Evolutionary conservation across 768 basidiomycete genomes (phyloP).

Genomic region (Pluteus cervinus): DNA sequence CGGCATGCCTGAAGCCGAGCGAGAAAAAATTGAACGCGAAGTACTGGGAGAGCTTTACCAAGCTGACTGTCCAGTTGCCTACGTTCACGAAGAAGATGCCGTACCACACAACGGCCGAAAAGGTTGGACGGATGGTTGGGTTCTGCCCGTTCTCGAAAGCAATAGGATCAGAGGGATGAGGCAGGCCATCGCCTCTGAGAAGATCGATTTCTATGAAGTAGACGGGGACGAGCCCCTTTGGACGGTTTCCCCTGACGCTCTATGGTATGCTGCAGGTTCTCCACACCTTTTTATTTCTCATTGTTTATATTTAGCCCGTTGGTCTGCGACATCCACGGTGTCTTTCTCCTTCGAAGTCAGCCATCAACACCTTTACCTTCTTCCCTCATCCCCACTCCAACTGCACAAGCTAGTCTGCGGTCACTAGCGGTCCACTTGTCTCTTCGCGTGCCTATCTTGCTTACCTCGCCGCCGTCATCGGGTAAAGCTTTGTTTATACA

Average conservation of each 20-base stretch:
- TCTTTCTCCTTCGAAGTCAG: constrained; percentile 54
- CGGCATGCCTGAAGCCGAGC: constrained; percentile 73
- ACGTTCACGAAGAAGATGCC: constrained; percentile 42
- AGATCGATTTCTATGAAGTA: too few relatives aligned
- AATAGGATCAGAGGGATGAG: constrained; percentile 51
- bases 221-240: too few relatives aligned
- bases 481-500: constrained; percentile 81
- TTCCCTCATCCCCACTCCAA: constrained; percentile 56
- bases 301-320: constrained; percentile 37
- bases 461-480: constrained; percentile 82
- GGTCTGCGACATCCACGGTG: constrained; percentile 56
- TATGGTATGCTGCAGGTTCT: constrained; percentile 40
- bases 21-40: constrained; percentile 56
- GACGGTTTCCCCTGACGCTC: too few relatives aligned
- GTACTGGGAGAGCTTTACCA: constrained; percentile 54
- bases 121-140: constrained; percentile 78
- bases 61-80: constrained; percentile 59
- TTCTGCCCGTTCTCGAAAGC: constrained; percentile 67
- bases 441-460: constrained; percentile 67
- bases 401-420: constrained; percentile 53
- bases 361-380: constrained; percentile 17
- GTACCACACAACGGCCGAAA: too few relatives aligned
- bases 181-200: constrained; percentile 32
- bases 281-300: not conserved
- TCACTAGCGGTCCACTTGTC: constrained; percentile 60